A percentile compares a stretch with the other conserved stretches of the same genome.
These are phyloP conservation scores for Toxoplasma gondii DNA, from an alignment of 169 alveolate genomes.

Conservation along the genomic window DNA sequence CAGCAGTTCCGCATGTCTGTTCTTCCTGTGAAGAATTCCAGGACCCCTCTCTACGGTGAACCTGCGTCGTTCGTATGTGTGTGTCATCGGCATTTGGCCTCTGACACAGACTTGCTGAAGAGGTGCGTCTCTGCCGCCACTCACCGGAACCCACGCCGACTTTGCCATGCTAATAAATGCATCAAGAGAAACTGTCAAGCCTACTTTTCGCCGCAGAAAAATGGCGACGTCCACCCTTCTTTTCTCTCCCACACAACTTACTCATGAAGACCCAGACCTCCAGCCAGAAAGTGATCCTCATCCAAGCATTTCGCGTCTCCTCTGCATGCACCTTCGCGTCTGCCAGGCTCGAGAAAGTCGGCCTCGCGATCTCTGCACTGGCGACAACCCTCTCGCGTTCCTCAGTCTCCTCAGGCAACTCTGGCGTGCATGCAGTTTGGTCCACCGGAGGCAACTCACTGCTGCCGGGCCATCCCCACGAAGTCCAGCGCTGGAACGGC, in stretches of 20 bases:
- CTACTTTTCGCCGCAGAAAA: no score
- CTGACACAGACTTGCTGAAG: no score
- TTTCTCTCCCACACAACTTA: not conserved
- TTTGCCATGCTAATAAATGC: no score
- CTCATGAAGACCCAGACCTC: slow-evolving; percentile 17
- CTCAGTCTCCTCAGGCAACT: not conserved
- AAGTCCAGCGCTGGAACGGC: not conserved
- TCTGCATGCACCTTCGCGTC: not conserved
- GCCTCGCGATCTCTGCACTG: not conserved
- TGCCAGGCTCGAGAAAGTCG: not conserved
- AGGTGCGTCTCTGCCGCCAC: no score
- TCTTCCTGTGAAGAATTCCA: no score
- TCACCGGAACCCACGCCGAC: no score
- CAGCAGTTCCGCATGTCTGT: not conserved
- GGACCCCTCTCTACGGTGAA: no score
- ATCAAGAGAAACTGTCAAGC: no score
- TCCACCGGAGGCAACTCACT: not conserved
- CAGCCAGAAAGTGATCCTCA: not conserved
- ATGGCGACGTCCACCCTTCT: not conserved
- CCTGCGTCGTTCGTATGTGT: no score
- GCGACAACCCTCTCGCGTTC: not conserved
- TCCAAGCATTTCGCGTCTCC: not conserved
- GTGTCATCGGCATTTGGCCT: no score
- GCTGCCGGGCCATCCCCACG: not conserved
- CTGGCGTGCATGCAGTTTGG: not conserved